Evolutionary conservation across 2,329 filamentous ascomycete species (phyloP), one percentile per base, ranked within the genome.

Genomic region (Fusarium tanahbumbuense): DNA sequence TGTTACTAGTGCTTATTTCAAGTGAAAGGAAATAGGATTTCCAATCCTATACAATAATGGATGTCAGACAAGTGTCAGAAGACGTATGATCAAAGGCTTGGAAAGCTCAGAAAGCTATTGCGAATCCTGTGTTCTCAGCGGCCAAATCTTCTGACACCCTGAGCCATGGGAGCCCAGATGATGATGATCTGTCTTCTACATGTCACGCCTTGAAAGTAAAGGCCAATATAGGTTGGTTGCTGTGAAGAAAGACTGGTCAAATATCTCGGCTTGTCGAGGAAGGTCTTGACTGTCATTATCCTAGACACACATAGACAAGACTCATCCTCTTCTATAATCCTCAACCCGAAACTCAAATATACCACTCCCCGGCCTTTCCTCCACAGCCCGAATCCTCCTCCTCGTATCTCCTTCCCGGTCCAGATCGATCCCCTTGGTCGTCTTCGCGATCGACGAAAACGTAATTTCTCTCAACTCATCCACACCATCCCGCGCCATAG

Each of bases 391-490:
- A 1, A 60, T 60, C 1, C 44, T 60, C 8, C 52, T 57, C 11
- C n/a, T 40, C 22, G 10, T 37, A 12, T 47, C 44, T 13, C 41
- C 58, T 10, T 28, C 41, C 10, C 30, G 40, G 6, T 59, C 54
- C 5, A 61, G 11, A 6, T 59, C 45, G n/a, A 59, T 59, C 0
- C n/a, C 44, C 11, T 41, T 54, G 6, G 66, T 68, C 4, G 66
- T 62, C 27, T 40, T 62, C 2, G 64, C 67, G 10, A 72, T 72
- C 0, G 64, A 60, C 0, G 71, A 73, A 18, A 73, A 73, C 0
- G 42, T 64, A 23, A 71, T 71, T 34, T 73, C 56, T 16, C 71
- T 70, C 30, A 73, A 57, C 25, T 69, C 57, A 1, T 55, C n/a
- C 8, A 73, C 46, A 1, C 70, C 67, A 11, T 73, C 71, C 5